Evolutionary conservation across 305 asterid genomes (phyloP).

Genomic region (Fraxinus sp.): DNA sequence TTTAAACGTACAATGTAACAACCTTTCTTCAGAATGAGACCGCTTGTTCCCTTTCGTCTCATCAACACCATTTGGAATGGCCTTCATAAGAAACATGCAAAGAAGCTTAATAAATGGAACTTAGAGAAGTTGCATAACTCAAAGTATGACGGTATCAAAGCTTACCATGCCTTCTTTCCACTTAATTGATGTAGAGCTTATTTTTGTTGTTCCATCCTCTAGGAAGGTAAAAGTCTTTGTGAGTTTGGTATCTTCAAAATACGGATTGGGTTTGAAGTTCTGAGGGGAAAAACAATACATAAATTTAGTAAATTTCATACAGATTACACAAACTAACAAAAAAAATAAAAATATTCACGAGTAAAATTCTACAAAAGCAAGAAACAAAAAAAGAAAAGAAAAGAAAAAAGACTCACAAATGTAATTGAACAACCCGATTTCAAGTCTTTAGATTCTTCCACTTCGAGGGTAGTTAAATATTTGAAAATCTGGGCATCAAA

Average conservation of each 20-base stretch:
- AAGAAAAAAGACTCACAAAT: slow-evolving; percentile 15
- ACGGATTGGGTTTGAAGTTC: slow-evolving; percentile 21
- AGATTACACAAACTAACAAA: not conserved
- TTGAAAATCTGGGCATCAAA: slow-evolving; percentile 14
- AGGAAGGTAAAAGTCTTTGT: slow-evolving; percentile 21
- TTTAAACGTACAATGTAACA: not conserved
- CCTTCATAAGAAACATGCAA: slow-evolving; percentile 10
- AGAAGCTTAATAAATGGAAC: not conserved
- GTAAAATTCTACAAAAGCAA: not conserved
- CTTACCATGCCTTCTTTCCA: slow-evolving; percentile 30
- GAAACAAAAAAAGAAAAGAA: not conserved
- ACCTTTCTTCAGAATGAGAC: slow-evolving; percentile 25
- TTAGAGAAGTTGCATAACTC: not conserved
- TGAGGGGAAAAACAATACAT: not conserved
- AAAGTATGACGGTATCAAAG: not conserved
- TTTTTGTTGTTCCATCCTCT: slow-evolving; percentile 19
- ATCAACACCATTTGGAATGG: slow-evolving; percentile 14
- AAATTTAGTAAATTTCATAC: not conserved
- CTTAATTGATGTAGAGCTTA: slow-evolving; percentile 21
- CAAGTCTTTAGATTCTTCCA: slow-evolving; percentile 21
- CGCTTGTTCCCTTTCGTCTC: slow-evolving; percentile 23
- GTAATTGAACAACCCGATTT: slow-evolving; percentile 18
- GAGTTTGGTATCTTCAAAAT: slow-evolving; percentile 25
- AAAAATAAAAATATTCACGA: not conserved
- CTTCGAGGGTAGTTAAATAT: slow-evolving; percentile 18